Base-by-base conservation (phyloP, 371 early-diverging fungal species). In the Mortierella sp. region DNA sequence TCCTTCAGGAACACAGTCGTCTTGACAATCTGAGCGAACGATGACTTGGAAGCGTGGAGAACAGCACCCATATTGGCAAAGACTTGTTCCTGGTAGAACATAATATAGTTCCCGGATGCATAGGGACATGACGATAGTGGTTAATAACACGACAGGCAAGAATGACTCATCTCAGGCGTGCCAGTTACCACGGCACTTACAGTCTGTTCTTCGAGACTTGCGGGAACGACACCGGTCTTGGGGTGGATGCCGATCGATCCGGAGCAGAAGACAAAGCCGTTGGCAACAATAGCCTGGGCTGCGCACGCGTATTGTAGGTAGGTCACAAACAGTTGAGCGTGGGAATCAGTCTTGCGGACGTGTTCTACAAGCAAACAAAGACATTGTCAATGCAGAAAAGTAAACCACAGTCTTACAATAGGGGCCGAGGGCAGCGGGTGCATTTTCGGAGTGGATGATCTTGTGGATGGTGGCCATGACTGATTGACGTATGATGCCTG, bases 1-100 rank as follows among this genome's bases (percentile, higher is more conserved):
- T 93, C 90, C 84, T 92, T 91, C 52, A 97, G 81, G 81, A 94
- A 97, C 37, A 96, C 96, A 24, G 95, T 96, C 41, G 94, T 94
- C 86, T 97, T 97, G 82, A 95, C 89, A 12, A 95, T 92, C 50
- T 91, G 84, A 49, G 91, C 81, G 14, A 97, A 80, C 55, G 85
- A 80, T 44, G 94, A 89, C 41, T 90, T 88, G 41, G 94, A 83
- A 2, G 87, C 95, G 68, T 89, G 82, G 24, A 97, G 81, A 14
- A 97, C 90, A 11, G 88, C 90, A 56, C 79, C 66, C 50, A 97
- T 67, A 83, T 96, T 97, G 60, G 72, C 80, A 64, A 97, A 79
- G 39, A 83, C 88, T 82, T 93, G 95, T 19, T 75, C 79, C 79
- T 81, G 43, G 30, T 12, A 21, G 23, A 28, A 46, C 34, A 30